phyloP scores from a whole-genome alignment of 2,329 filamentous ascomycete genomes.

The Colletotrichum sp. region DNA sequence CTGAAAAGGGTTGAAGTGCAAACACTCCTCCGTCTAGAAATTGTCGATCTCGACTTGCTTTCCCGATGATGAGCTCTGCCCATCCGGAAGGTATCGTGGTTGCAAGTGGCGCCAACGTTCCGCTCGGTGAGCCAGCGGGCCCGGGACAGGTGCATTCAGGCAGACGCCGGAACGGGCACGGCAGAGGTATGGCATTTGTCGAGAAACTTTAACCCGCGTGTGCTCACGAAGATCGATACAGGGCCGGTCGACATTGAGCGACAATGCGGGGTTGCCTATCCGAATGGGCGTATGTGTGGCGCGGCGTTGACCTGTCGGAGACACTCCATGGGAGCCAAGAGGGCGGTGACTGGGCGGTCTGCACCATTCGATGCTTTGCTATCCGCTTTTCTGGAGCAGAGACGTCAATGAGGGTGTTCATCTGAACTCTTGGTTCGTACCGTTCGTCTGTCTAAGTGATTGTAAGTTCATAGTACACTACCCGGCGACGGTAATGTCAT shows the following conservation, averaged over 20 bases:
- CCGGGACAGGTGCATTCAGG: background rate
- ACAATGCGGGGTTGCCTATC: conserved; percentile 9
- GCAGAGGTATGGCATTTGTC: background rate
- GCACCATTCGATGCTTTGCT: conserved; percentile 12
- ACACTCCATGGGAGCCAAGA: conserved; percentile 11
- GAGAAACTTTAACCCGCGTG: background rate
- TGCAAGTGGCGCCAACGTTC: background rate
- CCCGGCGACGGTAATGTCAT: background rate
- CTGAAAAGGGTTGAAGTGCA: background rate
- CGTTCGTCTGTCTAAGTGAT: background rate
- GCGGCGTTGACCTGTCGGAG: background rate
- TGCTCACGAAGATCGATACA: background rate
- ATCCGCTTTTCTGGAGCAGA: background rate
- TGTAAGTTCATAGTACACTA: background rate
- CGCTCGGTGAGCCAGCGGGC: background rate
- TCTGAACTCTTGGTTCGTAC: background rate
- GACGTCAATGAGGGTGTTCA: background rate
- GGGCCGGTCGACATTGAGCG: conserved; percentile 7
- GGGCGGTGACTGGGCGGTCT: conserved; percentile 14
- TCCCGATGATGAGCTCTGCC: background rate
- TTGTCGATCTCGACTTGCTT: background rate
- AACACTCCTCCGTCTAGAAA: background rate
- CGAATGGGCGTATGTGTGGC: background rate
- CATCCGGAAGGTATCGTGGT: background rate
- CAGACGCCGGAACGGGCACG: background rate